phyloP scores from a whole-genome alignment of 441 rosid species.

The Euphorbia celastroides region DNA sequence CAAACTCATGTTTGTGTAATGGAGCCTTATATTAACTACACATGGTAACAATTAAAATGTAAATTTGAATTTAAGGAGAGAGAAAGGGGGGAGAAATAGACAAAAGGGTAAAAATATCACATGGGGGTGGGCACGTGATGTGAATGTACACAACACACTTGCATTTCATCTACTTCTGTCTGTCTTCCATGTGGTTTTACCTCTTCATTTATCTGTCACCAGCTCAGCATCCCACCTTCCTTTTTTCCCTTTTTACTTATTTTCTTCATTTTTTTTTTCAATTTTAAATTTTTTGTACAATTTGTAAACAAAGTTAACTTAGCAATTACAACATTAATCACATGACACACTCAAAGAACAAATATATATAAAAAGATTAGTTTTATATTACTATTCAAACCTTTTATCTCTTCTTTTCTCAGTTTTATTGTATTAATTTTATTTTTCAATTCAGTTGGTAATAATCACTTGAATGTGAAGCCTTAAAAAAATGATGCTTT shows the following conservation, averaged over 20 bases:
- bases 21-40: too few relatives aligned
- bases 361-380: neutral
- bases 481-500: slow-evolving; percentile 13
- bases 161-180: slow-evolving; percentile 18
- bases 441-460: neutral
- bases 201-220: slow-evolving; percentile 56
- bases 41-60: neutral
- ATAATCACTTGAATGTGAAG: slow-evolving; percentile 23
- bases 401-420: neutral
- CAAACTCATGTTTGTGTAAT: too few relatives aligned
- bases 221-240: slow-evolving; percentile 41
- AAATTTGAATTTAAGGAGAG: neutral
- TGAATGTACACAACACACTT: slow-evolving; percentile 33
- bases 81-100: slow-evolving; percentile 18
- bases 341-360: slow-evolving; percentile 14
- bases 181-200: slow-evolving; percentile 65
- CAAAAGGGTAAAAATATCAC: slow-evolving; percentile 43
- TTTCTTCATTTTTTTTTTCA: neutral
- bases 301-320: too few relatives aligned
- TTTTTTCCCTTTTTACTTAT: slow-evolving; percentile 11
- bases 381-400: slow-evolving; percentile 7
- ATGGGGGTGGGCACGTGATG: slow-evolving; percentile 44
- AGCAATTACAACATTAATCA: neutral
- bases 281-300: neutral
- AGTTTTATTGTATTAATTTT: neutral